These are phyloP conservation scores for Nyctanthes arbortristis DNA, from an alignment of 257 asterid genomes.

Conservation along the genomic window DNA sequence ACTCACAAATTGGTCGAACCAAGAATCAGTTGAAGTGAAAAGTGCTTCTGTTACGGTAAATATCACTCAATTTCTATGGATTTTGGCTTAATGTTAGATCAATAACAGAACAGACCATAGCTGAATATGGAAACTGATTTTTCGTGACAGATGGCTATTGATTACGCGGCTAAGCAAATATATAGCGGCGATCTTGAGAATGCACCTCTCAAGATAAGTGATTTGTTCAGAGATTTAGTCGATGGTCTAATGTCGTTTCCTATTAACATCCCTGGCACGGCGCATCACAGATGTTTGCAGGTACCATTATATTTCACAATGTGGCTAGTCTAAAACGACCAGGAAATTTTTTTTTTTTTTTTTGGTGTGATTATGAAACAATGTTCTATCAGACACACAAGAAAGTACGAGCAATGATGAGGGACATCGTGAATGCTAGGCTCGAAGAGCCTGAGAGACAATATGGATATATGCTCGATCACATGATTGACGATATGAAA, in stretches of 20 bases:
- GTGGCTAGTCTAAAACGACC: neutral
- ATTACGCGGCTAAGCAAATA: slow-evolving; percentile 66
- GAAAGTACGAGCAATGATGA: slow-evolving; percentile 66
- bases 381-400: slow-evolving; percentile 62
- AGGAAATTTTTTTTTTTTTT: neutral
- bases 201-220: slow-evolving; percentile 59
- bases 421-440: slow-evolving; percentile 52
- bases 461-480: slow-evolving; percentile 65
- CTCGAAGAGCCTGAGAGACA: slow-evolving; percentile 37
- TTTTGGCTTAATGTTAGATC: neutral
- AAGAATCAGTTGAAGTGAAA: slow-evolving; percentile 61
- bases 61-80: neutral
- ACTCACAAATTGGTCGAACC: slow-evolving; percentile 51
- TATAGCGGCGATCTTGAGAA: slow-evolving; percentile 71
- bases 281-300: slow-evolving; percentile 76
- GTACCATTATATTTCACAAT: slow-evolving; percentile 23
- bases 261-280: slow-evolving; percentile 73
- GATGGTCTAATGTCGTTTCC: slow-evolving; percentile 85
- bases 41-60: slow-evolving; percentile 61
- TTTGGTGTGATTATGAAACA: neutral
- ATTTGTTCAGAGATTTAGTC: slow-evolving; percentile 70
- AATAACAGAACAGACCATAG: neutral
- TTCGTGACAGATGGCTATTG: slow-evolving; percentile 57
- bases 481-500: slow-evolving; percentile 61
- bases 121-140: neutral